Base-by-base conservation (phyloP, 805 yeast species). In the Phaffomyces thermotolerans region DNA sequence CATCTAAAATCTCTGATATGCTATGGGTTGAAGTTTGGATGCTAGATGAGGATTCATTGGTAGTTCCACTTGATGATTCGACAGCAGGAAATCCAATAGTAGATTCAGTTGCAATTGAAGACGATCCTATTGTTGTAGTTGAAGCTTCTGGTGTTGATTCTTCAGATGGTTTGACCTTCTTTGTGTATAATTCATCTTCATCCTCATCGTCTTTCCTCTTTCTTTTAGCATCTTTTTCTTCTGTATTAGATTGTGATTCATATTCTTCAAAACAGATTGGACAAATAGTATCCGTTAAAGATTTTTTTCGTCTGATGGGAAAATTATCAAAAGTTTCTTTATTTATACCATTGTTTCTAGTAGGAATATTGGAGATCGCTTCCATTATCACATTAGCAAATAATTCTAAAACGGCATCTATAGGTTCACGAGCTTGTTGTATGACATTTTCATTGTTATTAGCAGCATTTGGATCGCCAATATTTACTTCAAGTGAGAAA, bases 321-420 rank as follows among this genome's bases (percentile, higher is more conserved):
- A 81, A 69, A 6, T 67, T 63, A 29, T 73, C 73, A 61, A 83
- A 81, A 29, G 66, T 67, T 23, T 73, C 74, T 20, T 68, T 59
- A 0, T 81, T 65, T 4, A 81, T 67, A 9, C 87, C 86, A 32
- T 71, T 67, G 17, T 71, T 66, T 43, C 42, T 27, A 34, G 37
- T 27, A 12, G 34, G 4, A 7, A n/a, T 5, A 15, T 23, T 24
- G 15, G 18, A 8, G 9, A 82, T 75, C 14, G 86, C 78, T 34
- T 81, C 66, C 58, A 81, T 69, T 1, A 89, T 89, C 60, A 83
- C 71, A 23, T 79, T 78, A 0, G 90, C 81, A 2, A 89, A 88
- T 44, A 83, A 62, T 24, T 81, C 67, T 12, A 84, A 75, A 43
- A 83, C 68, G 31, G 75, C 78, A 53, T 77, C 80, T 29, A 82